Percentiles rank a stretch among this genome's conserved stretches.
Evolutionary conservation across 495 filamentous ascomycete species (phyloP).

Genomic region (Podospora pseudopauciseta): DNA sequence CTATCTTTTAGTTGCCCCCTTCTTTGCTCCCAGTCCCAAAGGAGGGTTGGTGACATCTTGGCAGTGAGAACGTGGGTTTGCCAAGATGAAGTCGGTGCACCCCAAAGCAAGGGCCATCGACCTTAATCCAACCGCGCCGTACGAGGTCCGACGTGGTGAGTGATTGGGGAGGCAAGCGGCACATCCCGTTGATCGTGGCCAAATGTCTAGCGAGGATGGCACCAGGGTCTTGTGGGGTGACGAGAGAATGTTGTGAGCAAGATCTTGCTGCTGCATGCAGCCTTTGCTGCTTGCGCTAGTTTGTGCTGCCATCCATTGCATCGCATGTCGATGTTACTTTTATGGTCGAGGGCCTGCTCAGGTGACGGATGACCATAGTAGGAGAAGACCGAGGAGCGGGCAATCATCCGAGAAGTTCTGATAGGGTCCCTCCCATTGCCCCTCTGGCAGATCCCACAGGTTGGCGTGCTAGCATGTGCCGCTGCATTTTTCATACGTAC

Average conservation of each 20-base stretch:
- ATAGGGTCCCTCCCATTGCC: neutral
- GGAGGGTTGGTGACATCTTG: neutral
- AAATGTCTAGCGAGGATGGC: neutral
- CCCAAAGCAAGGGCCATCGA: neutral
- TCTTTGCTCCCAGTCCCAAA: neutral
- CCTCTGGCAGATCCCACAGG: neutral
- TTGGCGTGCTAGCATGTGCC: neutral
- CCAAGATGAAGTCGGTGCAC: slow-evolving; percentile 5
- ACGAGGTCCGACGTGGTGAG: neutral
- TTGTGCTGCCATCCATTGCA: neutral
- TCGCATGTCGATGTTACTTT: neutral
- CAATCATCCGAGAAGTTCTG: neutral
- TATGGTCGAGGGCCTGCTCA: neutral
- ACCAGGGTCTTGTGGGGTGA: neutral
- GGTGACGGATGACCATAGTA: neutral
- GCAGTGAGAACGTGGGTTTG: slow-evolving; percentile 11
- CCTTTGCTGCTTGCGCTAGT: neutral
- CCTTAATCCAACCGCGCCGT: neutral
- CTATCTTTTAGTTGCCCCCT: neutral
- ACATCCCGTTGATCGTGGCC: slow-evolving; percentile 2
- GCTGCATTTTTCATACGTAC: slow-evolving; percentile 6
- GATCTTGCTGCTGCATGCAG: neutral
- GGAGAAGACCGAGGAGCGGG: neutral
- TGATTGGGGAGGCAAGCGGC: neutral
- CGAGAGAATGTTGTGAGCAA: neutral